phyloP scores from a whole-genome alignment of 225 moss, liverwort and hornwort genomes.

The Physcomitrium patens region DNA sequence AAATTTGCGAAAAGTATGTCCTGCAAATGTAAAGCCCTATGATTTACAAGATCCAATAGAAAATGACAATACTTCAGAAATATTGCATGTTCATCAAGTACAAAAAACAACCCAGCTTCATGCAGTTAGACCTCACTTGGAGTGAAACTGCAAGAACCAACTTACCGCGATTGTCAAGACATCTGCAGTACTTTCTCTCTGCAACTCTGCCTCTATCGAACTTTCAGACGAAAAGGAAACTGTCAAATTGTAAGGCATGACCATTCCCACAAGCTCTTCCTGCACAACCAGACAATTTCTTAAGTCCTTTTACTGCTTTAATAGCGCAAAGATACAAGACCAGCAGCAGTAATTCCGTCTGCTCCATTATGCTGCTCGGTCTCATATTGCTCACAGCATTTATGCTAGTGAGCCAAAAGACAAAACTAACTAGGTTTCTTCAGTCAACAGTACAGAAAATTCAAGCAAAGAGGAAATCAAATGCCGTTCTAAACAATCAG shows the following conservation, averaged over 20 bases:
- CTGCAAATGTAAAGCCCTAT: conserved; percentile 11
- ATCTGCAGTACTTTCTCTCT: conserved; percentile 95
- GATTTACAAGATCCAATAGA: conserved; percentile 9
- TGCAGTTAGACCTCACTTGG: conserved; percentile 7
- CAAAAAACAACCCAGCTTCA: conserved; percentile 5
- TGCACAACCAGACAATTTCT: conserved; percentile 32
- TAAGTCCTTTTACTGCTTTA: conserved; percentile 14
- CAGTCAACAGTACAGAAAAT: neutral
- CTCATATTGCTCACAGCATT: neutral
- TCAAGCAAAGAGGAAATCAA: conserved; percentile 18
- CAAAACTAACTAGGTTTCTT: neutral
- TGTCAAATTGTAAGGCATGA: conserved; percentile 55
- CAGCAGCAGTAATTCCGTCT: conserved; percentile 1
- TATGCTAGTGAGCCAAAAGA: neutral
- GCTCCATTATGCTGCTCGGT: neutral
- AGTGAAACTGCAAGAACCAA: conserved; percentile 11
- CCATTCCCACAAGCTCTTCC: conserved; percentile 80
- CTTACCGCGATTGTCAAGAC: conserved; percentile 78
- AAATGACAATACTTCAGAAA: neutral
- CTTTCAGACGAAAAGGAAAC: conserved; percentile 89
- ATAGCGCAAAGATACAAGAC: neutral
- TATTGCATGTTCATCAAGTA: neutral
- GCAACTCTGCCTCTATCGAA: conserved; percentile 80
- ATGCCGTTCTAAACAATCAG: neutral
- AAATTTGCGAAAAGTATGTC: conserved; percentile 4